Evolutionary conservation across 805 yeast genomes (phyloP).

Genomic region (Saccharomycopsis malanga): DNA sequence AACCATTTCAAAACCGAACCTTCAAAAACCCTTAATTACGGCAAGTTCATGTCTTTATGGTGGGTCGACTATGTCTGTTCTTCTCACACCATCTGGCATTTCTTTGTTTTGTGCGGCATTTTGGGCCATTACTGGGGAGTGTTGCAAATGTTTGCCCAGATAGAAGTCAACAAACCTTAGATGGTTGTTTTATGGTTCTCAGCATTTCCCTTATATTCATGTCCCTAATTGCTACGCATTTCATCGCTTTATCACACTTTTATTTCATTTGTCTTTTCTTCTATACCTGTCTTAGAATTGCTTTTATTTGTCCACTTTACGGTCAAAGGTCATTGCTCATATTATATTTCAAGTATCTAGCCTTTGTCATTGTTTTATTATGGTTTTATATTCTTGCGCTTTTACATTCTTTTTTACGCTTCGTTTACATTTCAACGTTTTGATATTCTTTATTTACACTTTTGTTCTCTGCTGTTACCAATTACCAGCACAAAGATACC

Average conservation of each 20-base stretch:
- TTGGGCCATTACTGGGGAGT: constrained; percentile 80
- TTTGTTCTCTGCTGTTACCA: background rate
- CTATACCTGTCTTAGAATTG: too few species aligned
- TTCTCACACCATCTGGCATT: constrained; percentile 92
- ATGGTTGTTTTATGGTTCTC: too few species aligned
- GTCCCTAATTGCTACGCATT: too few species aligned
- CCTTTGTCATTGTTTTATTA: background rate
- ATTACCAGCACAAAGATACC: too few species aligned
- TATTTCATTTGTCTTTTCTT: too few species aligned
- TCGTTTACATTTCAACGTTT: background rate
- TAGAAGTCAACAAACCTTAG: constrained; percentile 15
- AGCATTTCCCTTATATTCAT: too few species aligned
- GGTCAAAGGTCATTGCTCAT: background rate
- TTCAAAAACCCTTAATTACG: constrained; percentile 27
- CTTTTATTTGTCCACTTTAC: background rate
- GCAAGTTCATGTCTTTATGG: constrained; percentile 54
- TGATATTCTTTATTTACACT: background rate
- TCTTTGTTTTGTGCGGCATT: constrained; percentile 84
- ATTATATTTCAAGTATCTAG: too few species aligned
- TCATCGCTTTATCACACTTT: too few species aligned
- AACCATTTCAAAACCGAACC: constrained; percentile 40
- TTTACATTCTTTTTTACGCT: background rate
- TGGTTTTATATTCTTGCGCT: background rate
- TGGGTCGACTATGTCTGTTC: constrained; percentile 73
- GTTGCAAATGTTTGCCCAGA: constrained; percentile 50